These are phyloP conservation scores for Grigorovia transvaalensis DNA, from an alignment of 805 yeast species.

Conservation along the genomic window DNA sequence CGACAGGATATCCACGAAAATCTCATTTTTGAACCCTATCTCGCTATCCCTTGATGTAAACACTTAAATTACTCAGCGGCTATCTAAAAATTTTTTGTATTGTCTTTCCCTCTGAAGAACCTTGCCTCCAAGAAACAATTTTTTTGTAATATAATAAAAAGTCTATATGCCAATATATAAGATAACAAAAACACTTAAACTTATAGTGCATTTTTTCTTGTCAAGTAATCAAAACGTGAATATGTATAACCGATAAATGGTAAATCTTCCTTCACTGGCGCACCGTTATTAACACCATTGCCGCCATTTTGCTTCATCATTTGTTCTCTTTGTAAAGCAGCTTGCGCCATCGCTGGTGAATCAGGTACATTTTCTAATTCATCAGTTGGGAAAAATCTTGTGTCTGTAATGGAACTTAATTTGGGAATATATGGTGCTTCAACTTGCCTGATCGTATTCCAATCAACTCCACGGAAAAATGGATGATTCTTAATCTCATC, in stretches of 20 bases:
- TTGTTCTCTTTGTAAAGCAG: conserved; percentile 54
- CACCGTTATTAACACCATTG: conserved; percentile 28
- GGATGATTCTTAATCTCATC: conserved; percentile 85
- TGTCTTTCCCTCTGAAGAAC: too few relatives aligned
- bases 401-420: conserved; percentile 84
- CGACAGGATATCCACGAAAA: too few relatives aligned
- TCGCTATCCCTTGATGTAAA: too few relatives aligned
- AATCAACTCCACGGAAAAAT: conserved; percentile 90
- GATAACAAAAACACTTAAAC: neutral
- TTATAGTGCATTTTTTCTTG: conserved; percentile 50
- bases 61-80: too few relatives aligned
- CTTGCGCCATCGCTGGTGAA: conserved; percentile 61
- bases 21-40: too few relatives aligned
- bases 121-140: too few relatives aligned
- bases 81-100: too few relatives aligned
- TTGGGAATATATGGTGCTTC: conserved; percentile 93
- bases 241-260: conserved; percentile 97
- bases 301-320: conserved; percentile 35
- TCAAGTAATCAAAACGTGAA: conserved; percentile 85
- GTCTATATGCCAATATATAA: neutral
- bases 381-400: conserved; percentile 96
- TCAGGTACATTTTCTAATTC: conserved; percentile 93
- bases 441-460: conserved; percentile 79
- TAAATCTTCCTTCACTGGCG: conserved; percentile 56
- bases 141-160: neutral